Conservation (phyloP, 108 stramenopile species). For the Cylindrotheca closterium region DNA sequence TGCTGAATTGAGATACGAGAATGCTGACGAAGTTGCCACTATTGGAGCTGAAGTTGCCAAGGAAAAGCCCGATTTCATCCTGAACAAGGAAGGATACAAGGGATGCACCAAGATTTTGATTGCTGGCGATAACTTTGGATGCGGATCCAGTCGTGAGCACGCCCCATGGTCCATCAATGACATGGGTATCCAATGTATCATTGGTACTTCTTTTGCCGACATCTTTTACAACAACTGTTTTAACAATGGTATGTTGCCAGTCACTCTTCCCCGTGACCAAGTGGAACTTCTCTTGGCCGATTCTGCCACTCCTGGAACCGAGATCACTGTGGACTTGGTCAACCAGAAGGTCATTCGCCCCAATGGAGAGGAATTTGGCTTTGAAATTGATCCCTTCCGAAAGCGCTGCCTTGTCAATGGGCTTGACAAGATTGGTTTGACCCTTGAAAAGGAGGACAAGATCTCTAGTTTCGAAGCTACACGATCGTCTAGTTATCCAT, state of each 20-base stretch:
- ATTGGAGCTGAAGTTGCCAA: constrained; percentile 82
- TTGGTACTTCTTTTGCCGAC: constrained; percentile 91
- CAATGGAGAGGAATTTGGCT: constrained; percentile 74
- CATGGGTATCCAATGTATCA: constrained; percentile 90
- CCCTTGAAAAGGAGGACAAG: constrained; percentile 84
- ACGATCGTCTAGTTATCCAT: constrained; percentile 75
- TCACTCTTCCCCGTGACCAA: constrained; percentile 71
- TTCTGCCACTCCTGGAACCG: constrained; percentile 65
- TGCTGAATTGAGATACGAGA: constrained; percentile 88
- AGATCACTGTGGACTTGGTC: constrained; percentile 84
- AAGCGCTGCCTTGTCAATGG: constrained; percentile 90
- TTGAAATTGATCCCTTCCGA: constrained; percentile 90
- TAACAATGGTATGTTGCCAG: constrained; percentile 95
- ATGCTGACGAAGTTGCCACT: constrained; percentile 86
- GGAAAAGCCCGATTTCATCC: constrained; percentile 69
- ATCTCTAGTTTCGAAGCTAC: constrained; percentile 76
- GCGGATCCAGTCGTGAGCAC: constrained; percentile 90
- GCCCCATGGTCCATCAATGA: constrained; percentile 96
- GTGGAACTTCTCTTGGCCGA: constrained; percentile 76
- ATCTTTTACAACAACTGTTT: constrained; percentile 98
- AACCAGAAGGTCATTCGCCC: constrained; percentile 88
- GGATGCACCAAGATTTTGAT: constrained; percentile 74
- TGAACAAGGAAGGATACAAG: constrained; percentile 85
- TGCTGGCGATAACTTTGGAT: constrained; percentile 94
- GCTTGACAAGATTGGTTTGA: constrained; percentile 93